Percentiles rank a stretch among this genome's conserved stretches.
These are phyloP conservation scores for Pterocarpus santalinus DNA, from an alignment of 306 rosid species.

Conservation along the genomic window DNA sequence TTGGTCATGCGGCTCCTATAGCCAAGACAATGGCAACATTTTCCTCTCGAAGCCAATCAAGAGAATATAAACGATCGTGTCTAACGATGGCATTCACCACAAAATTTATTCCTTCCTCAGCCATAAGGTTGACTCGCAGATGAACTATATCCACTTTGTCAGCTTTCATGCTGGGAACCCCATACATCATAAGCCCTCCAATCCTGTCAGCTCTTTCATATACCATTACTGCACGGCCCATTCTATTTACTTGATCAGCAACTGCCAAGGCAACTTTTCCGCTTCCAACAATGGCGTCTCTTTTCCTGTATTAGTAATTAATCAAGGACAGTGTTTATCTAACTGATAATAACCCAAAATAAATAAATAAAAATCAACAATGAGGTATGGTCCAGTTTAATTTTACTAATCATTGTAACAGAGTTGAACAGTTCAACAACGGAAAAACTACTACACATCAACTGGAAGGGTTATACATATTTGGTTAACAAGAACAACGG, in stretches of 20 bases:
- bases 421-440: conserved; percentile 24
- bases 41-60: conserved; percentile 74
- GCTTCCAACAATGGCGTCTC: no score
- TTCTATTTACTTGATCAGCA: conserved; percentile 91
- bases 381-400: background rate
- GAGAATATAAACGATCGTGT: conserved; percentile 71
- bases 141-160: conserved; percentile 85
- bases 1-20: conserved; percentile 83
- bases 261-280: conserved; percentile 97
- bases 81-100: conserved; percentile 94
- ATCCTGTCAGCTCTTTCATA: no score
- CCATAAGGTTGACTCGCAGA: conserved; percentile 88
- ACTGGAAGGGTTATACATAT: background rate
- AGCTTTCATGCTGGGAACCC: conserved; percentile 97
- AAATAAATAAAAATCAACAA: background rate
- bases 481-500: conserved; percentile 16
- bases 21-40: conserved; percentile 86
- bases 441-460: background rate
- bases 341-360: background rate
- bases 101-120: conserved; percentile 75
- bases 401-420: background rate
- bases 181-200: conserved; percentile 97
- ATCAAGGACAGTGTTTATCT: background rate
- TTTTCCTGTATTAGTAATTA: conserved; percentile 64
- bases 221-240: conserved; percentile 69